Conservation (phyloP, 2,329 filamentous ascomycete genomes). For the Coleophoma crateriformis region DNA sequence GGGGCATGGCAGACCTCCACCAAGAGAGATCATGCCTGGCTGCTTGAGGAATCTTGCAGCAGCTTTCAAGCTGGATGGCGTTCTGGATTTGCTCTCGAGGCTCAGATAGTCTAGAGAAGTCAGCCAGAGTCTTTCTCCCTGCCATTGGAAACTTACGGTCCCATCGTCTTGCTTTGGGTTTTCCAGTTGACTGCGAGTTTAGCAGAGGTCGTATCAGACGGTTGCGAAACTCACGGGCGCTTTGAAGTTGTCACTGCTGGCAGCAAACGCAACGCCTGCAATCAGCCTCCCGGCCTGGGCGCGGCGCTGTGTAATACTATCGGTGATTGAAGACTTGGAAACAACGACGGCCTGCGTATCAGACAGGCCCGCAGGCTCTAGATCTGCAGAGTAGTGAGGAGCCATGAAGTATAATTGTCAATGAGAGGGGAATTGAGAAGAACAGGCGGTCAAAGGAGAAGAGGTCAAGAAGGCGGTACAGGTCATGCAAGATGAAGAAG, state of each 20-base stretch:
- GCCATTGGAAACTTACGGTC: conserved; percentile 59
- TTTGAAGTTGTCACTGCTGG: conserved; percentile 81
- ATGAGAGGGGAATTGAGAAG: too few relatives aligned
- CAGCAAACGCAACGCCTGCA: conserved; percentile 70
- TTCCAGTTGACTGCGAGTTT: conserved; percentile 40
- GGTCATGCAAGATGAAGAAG: too few relatives aligned
- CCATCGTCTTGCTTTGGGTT: conserved; percentile 77
- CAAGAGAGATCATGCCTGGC: conserved; percentile 80
- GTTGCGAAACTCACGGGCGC: conserved; percentile 46
- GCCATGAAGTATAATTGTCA: conserved; percentile 11
- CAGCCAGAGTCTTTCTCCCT: neutral
- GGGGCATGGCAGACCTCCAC: conserved; percentile 79
- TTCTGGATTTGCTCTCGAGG: conserved; percentile 49
- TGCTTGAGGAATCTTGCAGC: conserved; percentile 72
- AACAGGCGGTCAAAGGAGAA: too few relatives aligned
- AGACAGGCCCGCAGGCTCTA: conserved; percentile 28
- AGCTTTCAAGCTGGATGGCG: conserved; percentile 68
- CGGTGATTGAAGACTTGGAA: conserved; percentile 48
- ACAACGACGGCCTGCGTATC: conserved; percentile 32
- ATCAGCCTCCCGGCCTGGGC: conserved; percentile 67
- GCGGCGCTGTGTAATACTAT: conserved; percentile 62
- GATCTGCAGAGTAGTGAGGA: conserved; percentile 35
- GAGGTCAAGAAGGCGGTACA: too few relatives aligned
- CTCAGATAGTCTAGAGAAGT: conserved; percentile 42
- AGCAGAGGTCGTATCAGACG: neutral